Conservation (phyloP, 768 basidiomycete genomes). For the Agrocybe pediades region DNA sequence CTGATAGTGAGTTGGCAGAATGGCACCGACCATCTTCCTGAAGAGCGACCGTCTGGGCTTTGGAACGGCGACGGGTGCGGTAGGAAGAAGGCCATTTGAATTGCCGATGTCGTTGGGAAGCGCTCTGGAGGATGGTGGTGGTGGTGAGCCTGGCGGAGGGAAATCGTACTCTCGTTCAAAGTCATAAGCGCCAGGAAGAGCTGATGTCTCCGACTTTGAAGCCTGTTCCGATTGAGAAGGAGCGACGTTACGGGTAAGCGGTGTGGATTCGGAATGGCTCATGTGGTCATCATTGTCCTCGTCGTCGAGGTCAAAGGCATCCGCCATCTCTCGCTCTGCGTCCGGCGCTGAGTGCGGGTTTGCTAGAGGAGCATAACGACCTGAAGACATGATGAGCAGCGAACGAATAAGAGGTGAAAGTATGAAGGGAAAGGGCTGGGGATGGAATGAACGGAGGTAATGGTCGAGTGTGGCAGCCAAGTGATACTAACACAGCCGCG, state of each 20-base stretch:
- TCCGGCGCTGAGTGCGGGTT: conserved; percentile 47
- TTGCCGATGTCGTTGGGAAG: conserved; percentile 73
- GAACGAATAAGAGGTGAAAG: conserved; percentile 8
- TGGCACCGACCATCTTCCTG: conserved; percentile 55
- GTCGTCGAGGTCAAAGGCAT: conserved; percentile 71
- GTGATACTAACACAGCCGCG: background rate
- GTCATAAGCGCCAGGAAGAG: conserved; percentile 61
- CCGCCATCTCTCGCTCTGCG: conserved; percentile 68
- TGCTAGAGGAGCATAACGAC: conserved; percentile 54
- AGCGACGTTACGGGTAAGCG: conserved; percentile 30
- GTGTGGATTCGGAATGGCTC: conserved; percentile 32
- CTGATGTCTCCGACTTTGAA: conserved; percentile 17
- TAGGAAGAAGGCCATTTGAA: conserved; percentile 66
- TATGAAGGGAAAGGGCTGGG: background rate
- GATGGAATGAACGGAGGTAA: conserved; percentile 3
- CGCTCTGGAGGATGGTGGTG: conserved; percentile 54
- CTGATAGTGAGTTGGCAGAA: conserved; percentile 69
- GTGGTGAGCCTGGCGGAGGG: conserved; percentile 82
- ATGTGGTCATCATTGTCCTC: conserved; percentile 49
- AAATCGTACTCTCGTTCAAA: conserved; percentile 80
- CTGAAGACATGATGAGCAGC: conserved; percentile 36
- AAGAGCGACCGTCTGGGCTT: conserved; percentile 52
- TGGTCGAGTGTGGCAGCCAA: background rate
- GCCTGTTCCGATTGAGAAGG: conserved; percentile 10
- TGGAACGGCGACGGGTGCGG: conserved; percentile 41